Evolutionary conservation across 495 filamentous ascomycete species (phyloP).

Genomic region (Parmelia sp.): DNA sequence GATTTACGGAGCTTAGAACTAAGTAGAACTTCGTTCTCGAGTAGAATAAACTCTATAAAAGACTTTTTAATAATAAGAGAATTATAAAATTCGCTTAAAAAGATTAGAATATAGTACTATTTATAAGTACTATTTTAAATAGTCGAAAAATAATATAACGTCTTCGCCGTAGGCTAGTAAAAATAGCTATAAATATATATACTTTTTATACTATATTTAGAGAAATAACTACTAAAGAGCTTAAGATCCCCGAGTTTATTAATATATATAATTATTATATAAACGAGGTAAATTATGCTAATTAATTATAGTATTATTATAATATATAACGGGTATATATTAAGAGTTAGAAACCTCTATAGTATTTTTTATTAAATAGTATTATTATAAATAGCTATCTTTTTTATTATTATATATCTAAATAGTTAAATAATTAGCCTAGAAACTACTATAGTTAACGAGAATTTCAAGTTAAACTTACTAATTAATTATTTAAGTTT

Average conservation of each 20-base stretch:
- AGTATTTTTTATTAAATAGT: conserved; percentile 12
- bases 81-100: neutral
- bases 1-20: neutral
- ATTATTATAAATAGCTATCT: conserved; percentile 13
- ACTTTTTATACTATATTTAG: neutral
- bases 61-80: neutral
- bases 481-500: neutral
- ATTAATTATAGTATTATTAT: conserved; percentile 3
- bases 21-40: conserved; percentile 3
- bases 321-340: neutral
- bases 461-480: neutral
- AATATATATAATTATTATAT: no score
- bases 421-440: neutral
- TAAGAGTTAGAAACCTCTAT: conserved; percentile 4
- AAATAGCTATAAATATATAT: conserved; percentile 11
- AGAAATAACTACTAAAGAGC: neutral
- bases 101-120: conserved; percentile 14
- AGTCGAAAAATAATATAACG: neutral
- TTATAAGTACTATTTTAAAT: conserved; percentile 10
- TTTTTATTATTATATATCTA: neutral
- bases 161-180: neutral
- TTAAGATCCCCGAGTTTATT: conserved; percentile 8
- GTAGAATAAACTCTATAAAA: neutral
- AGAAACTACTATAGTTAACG: neutral
- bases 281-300: no score